Percentiles rank a stretch among this genome's conserved stretches.
phyloP scores from a whole-genome alignment of 164 flowering plant species.

The Saururus chinensis region DNA sequence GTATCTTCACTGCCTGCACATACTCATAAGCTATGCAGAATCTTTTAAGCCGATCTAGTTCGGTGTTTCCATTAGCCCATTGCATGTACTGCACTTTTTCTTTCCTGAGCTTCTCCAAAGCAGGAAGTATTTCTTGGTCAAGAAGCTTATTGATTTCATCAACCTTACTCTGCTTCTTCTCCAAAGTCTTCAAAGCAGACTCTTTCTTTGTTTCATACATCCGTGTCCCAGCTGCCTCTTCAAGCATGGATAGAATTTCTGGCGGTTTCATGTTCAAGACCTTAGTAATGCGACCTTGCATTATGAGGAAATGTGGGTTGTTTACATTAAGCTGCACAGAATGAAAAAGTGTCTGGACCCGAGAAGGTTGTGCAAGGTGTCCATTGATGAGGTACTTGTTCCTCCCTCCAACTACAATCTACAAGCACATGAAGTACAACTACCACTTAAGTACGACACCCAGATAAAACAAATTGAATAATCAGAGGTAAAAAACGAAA shows the following conservation, averaged over 20 bases:
- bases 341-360: slow-evolving; percentile 97
- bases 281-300: slow-evolving; percentile 99
- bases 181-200: slow-evolving; percentile 89
- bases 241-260: slow-evolving; percentile 93
- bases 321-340: slow-evolving; percentile 98
- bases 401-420: slow-evolving; percentile 99
- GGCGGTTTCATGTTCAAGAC: slow-evolving; percentile 99
- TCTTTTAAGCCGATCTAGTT: slow-evolving; percentile 75
- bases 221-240: slow-evolving; percentile 99
- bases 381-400: slow-evolving; percentile 96
- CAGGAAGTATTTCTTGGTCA: slow-evolving; percentile 91
- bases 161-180: slow-evolving; percentile 95
- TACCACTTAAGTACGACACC: not conserved
- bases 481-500: not conserved
- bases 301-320: slow-evolving; percentile 96
- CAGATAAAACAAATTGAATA: no score
- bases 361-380: slow-evolving; percentile 94
- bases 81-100: slow-evolving; percentile 93
- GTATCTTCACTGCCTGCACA: slow-evolving; percentile 70
- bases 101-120: slow-evolving; percentile 86
- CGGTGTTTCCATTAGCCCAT: slow-evolving; percentile 97
- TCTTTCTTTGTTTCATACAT: slow-evolving; percentile 99
- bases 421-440: slow-evolving; percentile 13
- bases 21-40: slow-evolving; percentile 92
- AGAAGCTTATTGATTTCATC: slow-evolving; percentile 96